Conservation (phyloP, 192 early-diverging fungal species). For the Radiomyces spectabilis region DNA sequence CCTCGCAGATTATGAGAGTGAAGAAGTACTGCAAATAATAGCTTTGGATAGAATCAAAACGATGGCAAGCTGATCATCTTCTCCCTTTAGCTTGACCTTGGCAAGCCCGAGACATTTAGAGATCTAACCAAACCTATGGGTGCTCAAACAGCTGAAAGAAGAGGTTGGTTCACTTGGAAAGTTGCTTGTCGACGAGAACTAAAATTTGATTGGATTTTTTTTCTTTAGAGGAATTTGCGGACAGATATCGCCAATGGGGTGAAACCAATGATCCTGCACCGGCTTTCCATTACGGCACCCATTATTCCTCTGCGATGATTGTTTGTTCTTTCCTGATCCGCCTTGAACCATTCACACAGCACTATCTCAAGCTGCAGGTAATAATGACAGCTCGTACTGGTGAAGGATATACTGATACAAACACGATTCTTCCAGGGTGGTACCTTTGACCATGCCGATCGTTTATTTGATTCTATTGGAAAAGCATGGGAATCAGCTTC, state of each 20-base stretch:
- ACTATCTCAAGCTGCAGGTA: conserved; percentile 64
- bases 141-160: conserved; percentile 62
- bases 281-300: conserved; percentile 92
- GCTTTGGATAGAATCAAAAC: neutral
- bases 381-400: too few relatives aligned
- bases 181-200: neutral
- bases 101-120: conserved; percentile 67
- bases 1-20: conserved; percentile 68
- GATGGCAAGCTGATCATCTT: conserved; percentile 19
- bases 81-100: conserved; percentile 60
- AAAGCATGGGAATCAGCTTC: conserved; percentile 72
- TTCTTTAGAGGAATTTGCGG: conserved; percentile 50
- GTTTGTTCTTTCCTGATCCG: conserved; percentile 86
- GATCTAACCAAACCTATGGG: conserved; percentile 92
- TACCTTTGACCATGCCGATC: conserved; percentile 78
- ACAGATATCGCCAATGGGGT: conserved; percentile 53
- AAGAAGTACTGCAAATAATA: conserved; percentile 28
- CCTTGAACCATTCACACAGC: conserved; percentile 83
- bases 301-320: conserved; percentile 90
- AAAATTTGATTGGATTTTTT: conserved; percentile 2
- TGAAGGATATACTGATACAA: conserved; percentile 17
- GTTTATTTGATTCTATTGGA: conserved; percentile 69
- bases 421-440: conserved; percentile 39
- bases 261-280: conserved; percentile 45
- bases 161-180: conserved; percentile 20